phyloP scores from a whole-genome alignment of 1,284 basidiomycete species.

The Cerioporus squamosus region DNA sequence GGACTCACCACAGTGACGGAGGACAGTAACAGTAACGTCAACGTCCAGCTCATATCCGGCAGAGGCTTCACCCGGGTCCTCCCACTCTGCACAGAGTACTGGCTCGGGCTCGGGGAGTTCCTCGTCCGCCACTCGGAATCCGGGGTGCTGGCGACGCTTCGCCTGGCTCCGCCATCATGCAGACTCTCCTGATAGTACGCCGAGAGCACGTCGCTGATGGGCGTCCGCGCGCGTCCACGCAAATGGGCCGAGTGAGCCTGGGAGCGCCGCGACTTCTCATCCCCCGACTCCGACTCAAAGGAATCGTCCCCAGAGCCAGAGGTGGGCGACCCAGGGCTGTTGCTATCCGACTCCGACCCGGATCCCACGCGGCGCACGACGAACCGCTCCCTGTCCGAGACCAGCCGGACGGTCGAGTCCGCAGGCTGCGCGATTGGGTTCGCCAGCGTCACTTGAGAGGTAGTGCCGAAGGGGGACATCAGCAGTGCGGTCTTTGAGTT shows the following conservation, averaged over 20 bases:
- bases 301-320: slow-evolving; percentile 14
- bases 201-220: slow-evolving; percentile 31
- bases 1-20: slow-evolving; percentile 68
- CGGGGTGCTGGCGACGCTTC: no score
- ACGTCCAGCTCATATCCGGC: slow-evolving; percentile 58
- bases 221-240: slow-evolving; percentile 21
- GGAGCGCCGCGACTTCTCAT: slow-evolving; percentile 1
- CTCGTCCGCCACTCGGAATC: no score
- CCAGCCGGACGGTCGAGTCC: slow-evolving; percentile 36
- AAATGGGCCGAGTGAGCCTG: background rate
- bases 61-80: slow-evolving; percentile 5
- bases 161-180: no score
- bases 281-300: slow-evolving; percentile 13
- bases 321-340: background rate
- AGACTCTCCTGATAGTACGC: slow-evolving; percentile 27
- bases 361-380: slow-evolving; percentile 2
- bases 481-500: slow-evolving; percentile 13
- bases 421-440: slow-evolving; percentile 19
- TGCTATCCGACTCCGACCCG: background rate
- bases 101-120: slow-evolving; percentile 9
- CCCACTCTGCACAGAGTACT: background rate
- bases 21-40: slow-evolving; percentile 61
- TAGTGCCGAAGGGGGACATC: slow-evolving; percentile 19
- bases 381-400: slow-evolving; percentile 28
- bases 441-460: slow-evolving; percentile 25